Conservation (phyloP, 1,139 yeast genomes). For the Protomyces lactucae-debilis region DNA sequence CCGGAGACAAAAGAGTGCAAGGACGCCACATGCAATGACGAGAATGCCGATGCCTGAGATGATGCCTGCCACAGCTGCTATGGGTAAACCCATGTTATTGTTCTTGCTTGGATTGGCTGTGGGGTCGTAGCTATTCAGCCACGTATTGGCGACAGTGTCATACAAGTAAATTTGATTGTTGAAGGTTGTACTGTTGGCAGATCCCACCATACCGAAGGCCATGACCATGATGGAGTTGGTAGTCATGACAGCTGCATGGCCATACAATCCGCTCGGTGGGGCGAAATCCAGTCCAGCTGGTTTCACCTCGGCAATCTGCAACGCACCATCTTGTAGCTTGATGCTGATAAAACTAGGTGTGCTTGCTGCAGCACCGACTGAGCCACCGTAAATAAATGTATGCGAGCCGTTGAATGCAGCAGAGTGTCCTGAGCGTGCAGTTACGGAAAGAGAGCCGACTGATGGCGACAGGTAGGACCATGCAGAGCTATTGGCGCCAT, state of each 20-base stretch:
- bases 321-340: background rate
- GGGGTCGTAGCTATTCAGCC: slow-evolving; percentile 21
- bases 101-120: background rate
- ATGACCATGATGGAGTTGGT: slow-evolving; percentile 19
- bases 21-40: background rate
- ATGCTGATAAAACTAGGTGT: slow-evolving; percentile 10
- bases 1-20: background rate
- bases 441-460: background rate
- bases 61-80: slow-evolving; percentile 1
- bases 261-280: slow-evolving; percentile 3
- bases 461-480: slow-evolving; percentile 16
- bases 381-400: slow-evolving; percentile 16
- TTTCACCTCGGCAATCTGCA: background rate
- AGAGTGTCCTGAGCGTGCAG: slow-evolving; percentile 21
- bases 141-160: slow-evolving; percentile 11
- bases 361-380: slow-evolving; percentile 1
- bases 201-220: slow-evolving; percentile 7
- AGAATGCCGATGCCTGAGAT: background rate
- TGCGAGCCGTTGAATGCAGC: slow-evolving; percentile 17
- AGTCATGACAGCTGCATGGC: slow-evolving; percentile 20
- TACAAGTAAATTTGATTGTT: slow-evolving; percentile 8
- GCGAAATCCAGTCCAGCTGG: background rate
- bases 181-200: slow-evolving; percentile 7
- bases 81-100: background rate
- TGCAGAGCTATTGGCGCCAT: background rate